A percentile compares a stretch with the other conserved stretches of the same genome.
Conservation (phyloP, 2,329 filamentous ascomycete species). For the Fusarium compactum region DNA sequence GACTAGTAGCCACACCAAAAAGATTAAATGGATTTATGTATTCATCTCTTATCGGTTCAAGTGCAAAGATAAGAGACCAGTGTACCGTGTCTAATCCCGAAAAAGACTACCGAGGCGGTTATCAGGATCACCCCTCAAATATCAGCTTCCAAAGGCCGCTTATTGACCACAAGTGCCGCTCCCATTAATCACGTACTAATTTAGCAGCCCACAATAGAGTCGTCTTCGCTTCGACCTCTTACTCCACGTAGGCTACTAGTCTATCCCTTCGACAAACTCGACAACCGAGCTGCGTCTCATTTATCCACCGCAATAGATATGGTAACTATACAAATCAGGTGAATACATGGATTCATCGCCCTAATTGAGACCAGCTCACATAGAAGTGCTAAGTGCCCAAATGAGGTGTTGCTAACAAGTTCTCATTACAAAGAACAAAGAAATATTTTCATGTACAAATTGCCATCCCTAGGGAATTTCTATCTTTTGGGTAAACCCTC, state of each 20-base stretch:
- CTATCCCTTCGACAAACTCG: too few species aligned
- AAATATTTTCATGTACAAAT: too few species aligned
- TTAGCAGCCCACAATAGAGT: fast-evolving
- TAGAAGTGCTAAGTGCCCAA: background rate
- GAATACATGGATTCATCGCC: background rate
- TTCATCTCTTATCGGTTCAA: fast-evolving
- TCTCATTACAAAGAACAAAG: too few species aligned
- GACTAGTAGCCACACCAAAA: background rate
- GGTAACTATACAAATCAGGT: background rate
- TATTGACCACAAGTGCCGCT: background rate
- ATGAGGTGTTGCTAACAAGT: too few species aligned
- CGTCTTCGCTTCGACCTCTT: fast-evolving
- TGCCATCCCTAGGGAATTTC: too few species aligned
- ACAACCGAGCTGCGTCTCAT: background rate
- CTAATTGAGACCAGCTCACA: background rate
- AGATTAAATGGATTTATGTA: background rate
- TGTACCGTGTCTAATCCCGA: background rate
- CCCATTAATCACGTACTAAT: background rate
- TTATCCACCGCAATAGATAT: background rate
- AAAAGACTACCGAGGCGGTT: background rate
- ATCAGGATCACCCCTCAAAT: background rate
- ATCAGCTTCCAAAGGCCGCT: fast-evolving
- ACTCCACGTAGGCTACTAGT: background rate
- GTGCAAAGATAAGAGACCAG: background rate
- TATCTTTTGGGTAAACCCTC: background rate